Percentiles rank a stretch among this genome's conserved stretches.
These are phyloP conservation scores for Phytophthora sp. DNA, from an alignment of 352 stramenopile genomes.

Conservation along the genomic window DNA sequence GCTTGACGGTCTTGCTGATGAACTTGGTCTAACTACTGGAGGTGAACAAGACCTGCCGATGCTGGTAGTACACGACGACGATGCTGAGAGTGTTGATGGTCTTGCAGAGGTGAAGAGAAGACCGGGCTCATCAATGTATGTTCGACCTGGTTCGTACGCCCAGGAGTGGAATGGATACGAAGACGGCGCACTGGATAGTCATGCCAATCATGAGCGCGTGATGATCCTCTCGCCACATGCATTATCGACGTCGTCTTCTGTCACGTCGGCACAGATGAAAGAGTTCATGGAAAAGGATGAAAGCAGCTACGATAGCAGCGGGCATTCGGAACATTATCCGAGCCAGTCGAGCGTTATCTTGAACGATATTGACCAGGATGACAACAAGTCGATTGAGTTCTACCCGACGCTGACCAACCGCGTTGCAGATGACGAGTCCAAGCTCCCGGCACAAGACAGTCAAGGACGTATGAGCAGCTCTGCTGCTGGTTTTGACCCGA, in stretches of 20 bases:
- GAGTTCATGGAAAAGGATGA: slow-evolving; percentile 37
- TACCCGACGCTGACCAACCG: slow-evolving; percentile 39
- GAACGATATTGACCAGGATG: slow-evolving; percentile 37
- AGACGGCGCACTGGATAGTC: slow-evolving; percentile 29
- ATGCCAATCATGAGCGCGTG: slow-evolving; percentile 32
- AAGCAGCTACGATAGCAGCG: slow-evolving; percentile 33
- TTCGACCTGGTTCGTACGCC: slow-evolving; percentile 27
- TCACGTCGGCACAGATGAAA: slow-evolving; percentile 45
- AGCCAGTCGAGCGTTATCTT: slow-evolving; percentile 19
- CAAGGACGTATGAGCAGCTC: slow-evolving; percentile 24
- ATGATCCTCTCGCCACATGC: slow-evolving; percentile 39
- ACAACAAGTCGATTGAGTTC: slow-evolving; percentile 52
- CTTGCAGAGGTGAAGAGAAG: slow-evolving; percentile 35
- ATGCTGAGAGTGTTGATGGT: slow-evolving; percentile 42
- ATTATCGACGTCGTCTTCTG: slow-evolving; percentile 40
- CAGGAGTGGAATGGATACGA: slow-evolving; percentile 34
- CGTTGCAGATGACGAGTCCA: slow-evolving; percentile 19
- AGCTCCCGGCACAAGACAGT: slow-evolving; percentile 6
- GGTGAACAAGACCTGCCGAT: slow-evolving; percentile 41
- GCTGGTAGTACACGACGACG: slow-evolving; percentile 42
- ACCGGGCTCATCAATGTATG: slow-evolving; percentile 27
- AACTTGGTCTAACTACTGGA: not conserved
- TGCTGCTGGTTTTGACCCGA: slow-evolving; percentile 39
- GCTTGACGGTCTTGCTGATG: slow-evolving; percentile 34
- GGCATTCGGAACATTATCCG: slow-evolving; percentile 9